Evolutionary conservation across 164 flowering plant species (phyloP), one percentile per base, ranked within the genome.

Genomic region (Euptelea pleiosperma): DNA sequence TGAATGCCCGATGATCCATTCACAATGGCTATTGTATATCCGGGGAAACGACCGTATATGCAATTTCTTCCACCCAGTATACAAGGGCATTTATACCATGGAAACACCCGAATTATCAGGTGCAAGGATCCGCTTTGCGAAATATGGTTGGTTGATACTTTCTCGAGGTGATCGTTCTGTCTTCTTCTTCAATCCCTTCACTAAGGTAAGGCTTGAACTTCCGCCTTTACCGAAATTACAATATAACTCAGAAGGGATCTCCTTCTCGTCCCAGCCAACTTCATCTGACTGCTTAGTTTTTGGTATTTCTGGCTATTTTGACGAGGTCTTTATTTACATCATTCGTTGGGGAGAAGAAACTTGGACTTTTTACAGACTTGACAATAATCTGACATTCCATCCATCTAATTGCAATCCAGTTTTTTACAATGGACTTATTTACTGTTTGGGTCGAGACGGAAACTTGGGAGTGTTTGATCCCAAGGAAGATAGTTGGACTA

Each of bases 61-160:
- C 9, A 52, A 34, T 8, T 52, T 33, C 5, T 35, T 19, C 28
- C 25, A 52, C n/a, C 57, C 57, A 14, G 37, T 39, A 11, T 36
- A 4, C 31, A 54, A 24, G 8, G 21, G 2, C 3, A 1, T 45
- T 0, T 26, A 40, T 26, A 3, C 15, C 21, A 55, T 25, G 19
- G 25, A 25, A 34, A 26, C 16, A 26, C 9, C 52, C 6, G 51
- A 33, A 31, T 21, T 62, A 21, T 16, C 43, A 15, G 58, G 50
- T 25, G 19, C 52, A 14, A 35, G 15, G 14, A 43, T 62, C 22
- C 21, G 52, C 6, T 24, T n/a, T 40, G 14, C 58, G 14, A 37
- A 37, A 46, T 24, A 55, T 55, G 34, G 46, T 55, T 55, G 58
- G 58, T 28, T 62, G 48, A 4, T 62, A 14, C 18, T 62, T 35